phyloP scores from a whole-genome alignment of 257 asterid genomes.

The Solanum chmielewskii region DNA sequence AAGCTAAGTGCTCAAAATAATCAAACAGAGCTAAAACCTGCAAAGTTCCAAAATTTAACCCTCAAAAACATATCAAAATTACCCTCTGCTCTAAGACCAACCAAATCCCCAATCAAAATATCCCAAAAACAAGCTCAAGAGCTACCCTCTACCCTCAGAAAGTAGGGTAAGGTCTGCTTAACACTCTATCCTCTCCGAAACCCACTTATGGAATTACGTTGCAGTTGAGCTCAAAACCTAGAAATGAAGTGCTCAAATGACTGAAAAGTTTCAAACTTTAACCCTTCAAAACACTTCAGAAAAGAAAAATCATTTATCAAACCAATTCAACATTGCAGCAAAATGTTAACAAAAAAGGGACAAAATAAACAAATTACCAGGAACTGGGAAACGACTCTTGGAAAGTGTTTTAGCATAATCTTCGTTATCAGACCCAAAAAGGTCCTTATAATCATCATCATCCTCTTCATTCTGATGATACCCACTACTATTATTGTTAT shows the following conservation, averaged over 20 bases:
- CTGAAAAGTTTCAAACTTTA: neutral
- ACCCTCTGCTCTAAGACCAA: neutral
- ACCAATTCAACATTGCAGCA: neutral
- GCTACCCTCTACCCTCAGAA: neutral
- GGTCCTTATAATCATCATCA: slow-evolving; percentile 37
- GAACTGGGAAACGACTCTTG: slow-evolving; percentile 55
- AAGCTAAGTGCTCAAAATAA: neutral
- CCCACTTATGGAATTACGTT: neutral
- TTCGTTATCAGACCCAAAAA: slow-evolving; percentile 88
- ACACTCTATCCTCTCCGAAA: neutral
- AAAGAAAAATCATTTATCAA: neutral
- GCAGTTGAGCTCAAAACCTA: neutral
- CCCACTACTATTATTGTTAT: neutral
- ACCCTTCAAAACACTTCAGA: neutral
- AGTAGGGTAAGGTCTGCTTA: neutral
- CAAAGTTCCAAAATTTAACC: neutral
- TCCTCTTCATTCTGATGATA: neutral
- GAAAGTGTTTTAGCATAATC: slow-evolving; percentile 62
- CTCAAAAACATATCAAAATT: neutral
- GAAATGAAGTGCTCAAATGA: neutral
- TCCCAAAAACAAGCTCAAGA: neutral
- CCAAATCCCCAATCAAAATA: neutral
- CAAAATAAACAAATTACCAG: slow-evolving; percentile 32
- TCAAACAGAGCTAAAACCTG: neutral
- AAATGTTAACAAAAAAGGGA: neutral